Evolutionary conservation across 2,329 filamentous ascomycete species (phyloP).

Genomic region (Davidsoniella australis): DNA sequence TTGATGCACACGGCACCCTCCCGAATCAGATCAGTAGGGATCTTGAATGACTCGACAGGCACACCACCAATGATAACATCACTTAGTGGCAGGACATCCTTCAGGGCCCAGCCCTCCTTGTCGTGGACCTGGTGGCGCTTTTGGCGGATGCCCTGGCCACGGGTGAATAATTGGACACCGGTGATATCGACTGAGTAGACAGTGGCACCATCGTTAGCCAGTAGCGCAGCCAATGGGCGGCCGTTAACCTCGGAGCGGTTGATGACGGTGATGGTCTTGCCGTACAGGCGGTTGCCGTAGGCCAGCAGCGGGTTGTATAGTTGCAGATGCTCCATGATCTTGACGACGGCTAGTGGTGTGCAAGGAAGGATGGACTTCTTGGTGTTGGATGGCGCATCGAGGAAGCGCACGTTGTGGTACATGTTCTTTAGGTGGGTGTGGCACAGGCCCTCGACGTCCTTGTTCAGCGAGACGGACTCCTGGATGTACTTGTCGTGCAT

Average conservation of each 20-base stretch:
- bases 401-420: slow-evolving; percentile 95
- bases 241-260: slow-evolving; percentile 95
- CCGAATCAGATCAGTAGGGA: slow-evolving; percentile 64
- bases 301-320: slow-evolving; percentile 94
- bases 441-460: slow-evolving; percentile 90
- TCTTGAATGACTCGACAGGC: slow-evolving; percentile 74
- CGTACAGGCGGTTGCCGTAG: slow-evolving; percentile 82
- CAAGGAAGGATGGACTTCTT: slow-evolving; percentile 91
- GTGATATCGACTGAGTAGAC: slow-evolving; percentile 92
- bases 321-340: slow-evolving; percentile 87
- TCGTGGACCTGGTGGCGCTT: slow-evolving; percentile 74
- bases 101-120: slow-evolving; percentile 60
- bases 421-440: slow-evolving; percentile 97
- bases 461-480: slow-evolving; percentile 74
- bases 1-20: slow-evolving; percentile 97
- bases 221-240: slow-evolving; percentile 72
- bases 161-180: slow-evolving; percentile 80
- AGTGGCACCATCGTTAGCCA: slow-evolving; percentile 89
- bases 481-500: slow-evolving; percentile 89
- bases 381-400: slow-evolving; percentile 58
- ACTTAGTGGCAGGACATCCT: slow-evolving; percentile 69
- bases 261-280: slow-evolving; percentile 88
- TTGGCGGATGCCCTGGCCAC: slow-evolving; percentile 74
- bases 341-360: slow-evolving; percentile 88
- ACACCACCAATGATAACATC: slow-evolving; percentile 94